These are phyloP conservation scores for Colletotrichum godetiae DNA, from an alignment of 2,329 filamentous ascomycete species.

Conservation along the genomic window DNA sequence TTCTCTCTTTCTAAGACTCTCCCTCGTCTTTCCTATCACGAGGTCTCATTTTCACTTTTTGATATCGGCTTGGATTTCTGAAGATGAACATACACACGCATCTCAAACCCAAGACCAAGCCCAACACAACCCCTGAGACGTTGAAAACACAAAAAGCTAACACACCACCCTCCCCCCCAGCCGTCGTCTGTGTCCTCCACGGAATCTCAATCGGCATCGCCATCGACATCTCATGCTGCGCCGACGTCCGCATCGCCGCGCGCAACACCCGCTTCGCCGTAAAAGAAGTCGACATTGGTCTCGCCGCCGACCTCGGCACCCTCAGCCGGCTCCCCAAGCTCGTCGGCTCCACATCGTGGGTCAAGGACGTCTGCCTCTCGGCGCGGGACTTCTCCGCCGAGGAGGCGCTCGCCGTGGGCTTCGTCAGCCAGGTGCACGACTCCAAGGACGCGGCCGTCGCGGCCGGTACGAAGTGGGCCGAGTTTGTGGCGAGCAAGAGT, in stretches of 20 bases:
- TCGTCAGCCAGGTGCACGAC: constrained; percentile 74
- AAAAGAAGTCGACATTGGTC: constrained; percentile 85
- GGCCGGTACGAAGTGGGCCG: constrained; percentile 72
- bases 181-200: constrained; percentile 85
- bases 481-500: constrained; percentile 80
- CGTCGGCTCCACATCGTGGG: constrained; percentile 78
- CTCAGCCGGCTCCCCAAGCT: constrained; percentile 79
- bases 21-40: neutral
- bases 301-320: constrained; percentile 84
- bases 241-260: constrained; percentile 76
- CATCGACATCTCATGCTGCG: constrained; percentile 77
- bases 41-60: neutral
- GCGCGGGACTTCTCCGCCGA: constrained; percentile 76
- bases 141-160: constrained; percentile 29
- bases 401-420: constrained; percentile 77
- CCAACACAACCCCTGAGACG: too few species aligned
- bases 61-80: neutral
- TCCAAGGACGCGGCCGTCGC: constrained; percentile 72
- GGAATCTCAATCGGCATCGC: constrained; percentile 82
- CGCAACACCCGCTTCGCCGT: constrained; percentile 73
- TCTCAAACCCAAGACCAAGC: neutral
- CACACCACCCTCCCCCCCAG: constrained; percentile 48
- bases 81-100: neutral
- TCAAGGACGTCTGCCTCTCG: constrained; percentile 81
- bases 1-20: neutral